Percentiles rank a stretch among this genome's conserved stretches.
phyloP scores from a whole-genome alignment of 2,329 filamentous ascomycete species.

The Neoscytalidium dimidiatum region DNA sequence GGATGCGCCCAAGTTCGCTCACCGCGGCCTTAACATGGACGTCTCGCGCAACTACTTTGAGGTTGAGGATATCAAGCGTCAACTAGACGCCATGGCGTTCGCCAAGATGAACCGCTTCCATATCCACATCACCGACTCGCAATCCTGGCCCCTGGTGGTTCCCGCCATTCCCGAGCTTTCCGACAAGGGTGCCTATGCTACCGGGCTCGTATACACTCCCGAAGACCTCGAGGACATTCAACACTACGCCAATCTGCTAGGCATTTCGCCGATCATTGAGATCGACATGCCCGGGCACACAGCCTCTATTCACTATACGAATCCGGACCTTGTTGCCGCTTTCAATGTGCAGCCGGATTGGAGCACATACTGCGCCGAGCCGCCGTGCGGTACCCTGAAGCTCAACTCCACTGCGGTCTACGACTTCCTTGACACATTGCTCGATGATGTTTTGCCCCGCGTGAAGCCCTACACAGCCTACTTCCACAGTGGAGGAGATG shows the following conservation, averaged over 20 bases:
- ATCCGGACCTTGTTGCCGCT: conserved; percentile 72
- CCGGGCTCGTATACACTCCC: conserved; percentile 67
- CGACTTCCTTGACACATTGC: conserved; percentile 70
- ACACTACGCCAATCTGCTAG: conserved; percentile 67
- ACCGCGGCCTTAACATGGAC: conserved; percentile 80
- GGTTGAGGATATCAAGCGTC: conserved; percentile 67
- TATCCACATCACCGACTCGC: conserved; percentile 78
- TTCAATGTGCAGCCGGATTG: conserved; percentile 57
- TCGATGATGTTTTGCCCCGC: conserved; percentile 75
- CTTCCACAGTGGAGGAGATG: conserved; percentile 87
- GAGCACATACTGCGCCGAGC: conserved; percentile 55
- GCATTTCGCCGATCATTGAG: conserved; percentile 72
- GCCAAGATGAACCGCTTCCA: conserved; percentile 84
- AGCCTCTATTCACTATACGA: conserved; percentile 63
- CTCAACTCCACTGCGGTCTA: conserved; percentile 73
- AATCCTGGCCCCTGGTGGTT: conserved; percentile 84
- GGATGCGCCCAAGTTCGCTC: conserved; percentile 73
- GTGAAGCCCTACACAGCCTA: conserved; percentile 59
- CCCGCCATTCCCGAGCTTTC: conserved; percentile 72
- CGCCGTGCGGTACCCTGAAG: conserved; percentile 66
- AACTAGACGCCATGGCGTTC: conserved; percentile 74
- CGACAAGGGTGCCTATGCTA: conserved; percentile 70
- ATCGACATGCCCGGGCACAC: conserved; percentile 84
- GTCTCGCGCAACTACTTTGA: conserved; percentile 73
- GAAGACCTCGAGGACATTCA: conserved; percentile 68